Conservation (phyloP, 129 eudicot genomes). For the Erigeron canadensis region DNA sequence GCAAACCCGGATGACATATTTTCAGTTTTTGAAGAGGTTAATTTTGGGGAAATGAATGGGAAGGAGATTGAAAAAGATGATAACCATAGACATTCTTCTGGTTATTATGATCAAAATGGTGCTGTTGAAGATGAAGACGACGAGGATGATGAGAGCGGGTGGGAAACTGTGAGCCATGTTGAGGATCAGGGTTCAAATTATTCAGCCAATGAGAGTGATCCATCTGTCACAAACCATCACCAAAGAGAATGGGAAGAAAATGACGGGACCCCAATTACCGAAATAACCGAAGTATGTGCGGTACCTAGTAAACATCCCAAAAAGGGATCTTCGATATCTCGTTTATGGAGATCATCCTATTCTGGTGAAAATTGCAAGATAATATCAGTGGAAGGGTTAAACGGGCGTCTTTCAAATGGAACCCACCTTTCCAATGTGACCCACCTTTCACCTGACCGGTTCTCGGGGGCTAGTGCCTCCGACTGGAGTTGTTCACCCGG, state of each 20-base stretch:
- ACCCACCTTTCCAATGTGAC: slow-evolving; percentile 50
- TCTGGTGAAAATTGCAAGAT: slow-evolving; percentile 76
- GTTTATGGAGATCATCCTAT: slow-evolving; percentile 61
- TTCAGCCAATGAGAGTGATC: slow-evolving; percentile 70
- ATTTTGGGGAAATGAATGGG: slow-evolving; percentile 54
- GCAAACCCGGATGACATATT: slow-evolving; percentile 73
- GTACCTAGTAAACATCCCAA: slow-evolving; percentile 42
- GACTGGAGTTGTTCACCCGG: slow-evolving; percentile 92
- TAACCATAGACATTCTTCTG: slow-evolving; percentile 27
- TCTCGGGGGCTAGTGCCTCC: slow-evolving; percentile 47
- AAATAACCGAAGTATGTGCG: slow-evolving; percentile 65
- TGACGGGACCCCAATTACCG: slow-evolving; percentile 50
- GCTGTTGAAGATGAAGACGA: slow-evolving; percentile 42
- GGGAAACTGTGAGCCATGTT: slow-evolving; percentile 88
- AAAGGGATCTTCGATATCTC: slow-evolving; percentile 64
- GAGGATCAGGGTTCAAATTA: slow-evolving; percentile 82
- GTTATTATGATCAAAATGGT: slow-evolving; percentile 40
- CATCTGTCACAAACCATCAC: slow-evolving; percentile 51
- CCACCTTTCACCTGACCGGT: slow-evolving; percentile 49
- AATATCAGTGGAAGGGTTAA: slow-evolving; percentile 58
- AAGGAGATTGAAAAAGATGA: slow-evolving; percentile 45
- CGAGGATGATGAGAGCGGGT: slow-evolving; percentile 78
- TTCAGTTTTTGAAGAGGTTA: slow-evolving; percentile 69
- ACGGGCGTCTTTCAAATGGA: slow-evolving; percentile 58
- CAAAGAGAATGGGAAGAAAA: slow-evolving; percentile 68